Evolutionary conservation across 2,329 filamentous ascomycete genomes (phyloP).

Genomic region (Leptoxyphium fumago): DNA sequence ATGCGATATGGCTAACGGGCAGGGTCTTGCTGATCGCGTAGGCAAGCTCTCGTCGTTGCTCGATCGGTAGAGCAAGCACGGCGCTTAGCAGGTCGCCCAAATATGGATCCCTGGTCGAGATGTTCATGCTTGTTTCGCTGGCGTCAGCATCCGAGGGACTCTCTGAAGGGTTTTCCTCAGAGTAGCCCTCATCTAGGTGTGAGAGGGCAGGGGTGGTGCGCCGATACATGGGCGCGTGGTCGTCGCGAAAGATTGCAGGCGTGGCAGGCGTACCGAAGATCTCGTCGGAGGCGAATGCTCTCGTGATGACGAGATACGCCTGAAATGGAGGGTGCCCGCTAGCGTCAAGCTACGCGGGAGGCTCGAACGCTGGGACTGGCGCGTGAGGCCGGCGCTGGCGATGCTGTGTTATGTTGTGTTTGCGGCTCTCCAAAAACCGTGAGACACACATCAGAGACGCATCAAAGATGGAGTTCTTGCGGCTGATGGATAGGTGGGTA

Average conservation of each 20-base stretch:
- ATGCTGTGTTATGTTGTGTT: no score
- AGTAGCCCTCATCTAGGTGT: slow-evolving; percentile 68
- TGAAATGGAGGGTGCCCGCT: background rate
- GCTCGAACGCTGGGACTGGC: background rate
- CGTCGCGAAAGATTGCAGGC: background rate
- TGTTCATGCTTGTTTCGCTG: slow-evolving; percentile 9
- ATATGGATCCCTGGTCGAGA: slow-evolving; percentile 2
- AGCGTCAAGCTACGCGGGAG: background rate
- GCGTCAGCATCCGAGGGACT: slow-evolving; percentile 25
- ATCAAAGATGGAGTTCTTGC: no score
- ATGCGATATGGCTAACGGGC: background rate
- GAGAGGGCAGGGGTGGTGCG: slow-evolving; percentile 8
- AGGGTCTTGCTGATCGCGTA: background rate
- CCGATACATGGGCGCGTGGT: slow-evolving; percentile 3
- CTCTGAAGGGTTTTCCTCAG: slow-evolving; percentile 48
- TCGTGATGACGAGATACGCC: background rate
- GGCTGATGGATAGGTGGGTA: no score
- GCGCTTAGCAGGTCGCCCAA: slow-evolving; percentile 1
- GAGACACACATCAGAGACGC: no score
- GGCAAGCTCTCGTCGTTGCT: background rate
- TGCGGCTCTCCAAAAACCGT: no score
- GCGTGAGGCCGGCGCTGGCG: background rate
- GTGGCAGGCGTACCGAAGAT: slow-evolving; percentile 1
- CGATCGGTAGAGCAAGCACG: background rate
- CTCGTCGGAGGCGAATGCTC: slow-evolving; percentile 1